Percentiles rank a stretch among this genome's conserved stretches.
These are phyloP conservation scores for Gossypium raimondii DNA, from an alignment of 345 rosid genomes.

Conservation along the genomic window DNA sequence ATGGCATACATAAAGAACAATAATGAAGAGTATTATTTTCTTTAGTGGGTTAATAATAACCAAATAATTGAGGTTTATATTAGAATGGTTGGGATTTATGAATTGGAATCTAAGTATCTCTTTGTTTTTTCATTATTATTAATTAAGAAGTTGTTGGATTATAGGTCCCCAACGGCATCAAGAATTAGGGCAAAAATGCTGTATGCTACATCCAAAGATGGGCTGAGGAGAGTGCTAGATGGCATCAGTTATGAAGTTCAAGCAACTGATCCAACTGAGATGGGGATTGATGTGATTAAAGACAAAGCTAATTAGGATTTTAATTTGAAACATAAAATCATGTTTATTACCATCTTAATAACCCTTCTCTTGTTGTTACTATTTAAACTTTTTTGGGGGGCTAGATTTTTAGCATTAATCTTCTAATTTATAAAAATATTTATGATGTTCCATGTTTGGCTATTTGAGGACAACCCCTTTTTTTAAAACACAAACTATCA, in stretches of 20 bases:
- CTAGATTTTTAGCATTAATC: conserved; percentile 24
- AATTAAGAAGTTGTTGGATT: not conserved
- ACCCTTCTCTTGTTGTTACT: conserved; percentile 7
- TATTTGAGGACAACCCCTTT: conserved; percentile 10
- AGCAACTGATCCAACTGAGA: conserved; percentile 93
- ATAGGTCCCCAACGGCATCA: conserved; percentile 83
- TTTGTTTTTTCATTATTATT: not conserved
- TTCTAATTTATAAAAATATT: conserved; percentile 31
- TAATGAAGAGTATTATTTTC: not conserved
- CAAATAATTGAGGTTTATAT: conserved; percentile 11
- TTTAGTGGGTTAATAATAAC: not conserved
- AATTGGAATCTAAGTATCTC: conserved; percentile 9
- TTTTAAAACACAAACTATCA: not conserved
- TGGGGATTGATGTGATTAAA: conserved; percentile 84
- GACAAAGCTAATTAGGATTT: conserved; percentile 59
- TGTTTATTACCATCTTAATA: conserved; percentile 32
- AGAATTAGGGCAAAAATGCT: conserved; percentile 81
- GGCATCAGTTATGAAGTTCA: conserved; percentile 92
- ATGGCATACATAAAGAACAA: not conserved
- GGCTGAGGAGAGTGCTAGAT: conserved; percentile 77
- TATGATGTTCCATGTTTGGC: conserved; percentile 13
- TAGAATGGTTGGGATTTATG: not conserved
- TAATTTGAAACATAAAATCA: conserved; percentile 5
- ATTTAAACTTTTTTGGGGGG: not conserved
- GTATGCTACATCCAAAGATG: conserved; percentile 87